Evolutionary conservation across 2,329 filamentous ascomycete genomes (phyloP), one percentile per base, ranked within the genome.

Genomic region (Endocalyx cinctus): DNA sequence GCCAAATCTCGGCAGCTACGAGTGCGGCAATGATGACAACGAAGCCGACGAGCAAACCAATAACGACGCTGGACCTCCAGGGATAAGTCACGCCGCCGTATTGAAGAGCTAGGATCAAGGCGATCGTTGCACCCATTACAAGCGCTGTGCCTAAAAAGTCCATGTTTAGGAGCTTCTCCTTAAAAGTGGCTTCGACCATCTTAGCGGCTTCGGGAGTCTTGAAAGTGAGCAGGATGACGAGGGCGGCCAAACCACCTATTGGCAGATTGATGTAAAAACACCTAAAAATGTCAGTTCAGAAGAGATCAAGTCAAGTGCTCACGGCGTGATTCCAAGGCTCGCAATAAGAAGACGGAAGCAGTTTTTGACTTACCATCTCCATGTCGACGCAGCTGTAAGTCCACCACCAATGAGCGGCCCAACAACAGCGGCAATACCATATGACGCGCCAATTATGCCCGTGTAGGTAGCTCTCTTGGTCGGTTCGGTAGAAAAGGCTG

Each of bases 371-470:
- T n/a, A 33, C 37, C 37, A 43, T 2, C 37, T 25, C 40, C 40
- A 38, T 1, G 34, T 33, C 10, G 33, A 16, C 13, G 17, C 14
- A 12, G 36, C 31, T 5, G 32, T 27, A 5, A 38, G 22, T 5
- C 13, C 20, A 33, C 28, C 28, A 6, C 31, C 31, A 5, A 42
- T n/a, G 3, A 47, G 30, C 1, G 49, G 48, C 2, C 42, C 49
- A 5, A 43, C 22, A 7, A 47, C 39, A 6, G 39, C 35, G 4
- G 65, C 61, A 29, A 68, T 50, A 5, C 60, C 62, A 34, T 56
- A 68, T 27, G 63, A 59, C 8, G 46, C 55, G 10, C 54, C 54
- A 17, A 66, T 47, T 4, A 64, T 38, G 14, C 59, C 57, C 0
- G 27, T 41, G 15, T 35, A 43, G 3, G 37, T 30, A 2, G 48